A percentile compares a stretch with the other conserved stretches of the same genome.
These are phyloP conservation scores for Ceratobasidium sp. DNA, from an alignment of 1,284 basidiomycete genomes.

Conservation along the genomic window DNA sequence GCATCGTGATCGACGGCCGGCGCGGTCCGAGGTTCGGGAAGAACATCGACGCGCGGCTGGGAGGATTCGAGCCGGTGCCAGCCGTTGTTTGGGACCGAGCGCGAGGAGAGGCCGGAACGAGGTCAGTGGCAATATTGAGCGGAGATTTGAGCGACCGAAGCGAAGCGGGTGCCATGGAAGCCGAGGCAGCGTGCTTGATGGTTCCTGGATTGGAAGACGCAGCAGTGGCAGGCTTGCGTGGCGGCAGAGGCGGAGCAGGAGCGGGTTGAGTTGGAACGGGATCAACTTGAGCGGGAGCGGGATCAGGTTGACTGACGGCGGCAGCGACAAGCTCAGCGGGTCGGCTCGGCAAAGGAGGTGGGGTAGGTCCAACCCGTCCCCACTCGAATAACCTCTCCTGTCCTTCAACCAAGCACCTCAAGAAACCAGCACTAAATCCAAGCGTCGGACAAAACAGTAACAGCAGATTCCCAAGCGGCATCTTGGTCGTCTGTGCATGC, in stretches of 20 bases:
- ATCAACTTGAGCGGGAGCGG: neutral
- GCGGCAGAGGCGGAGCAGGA: constrained; percentile 12
- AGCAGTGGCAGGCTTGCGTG: constrained; percentile 13
- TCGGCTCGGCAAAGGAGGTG: neutral
- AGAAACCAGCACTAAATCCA: constrained; percentile 80
- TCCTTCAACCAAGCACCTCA: constrained; percentile 80
- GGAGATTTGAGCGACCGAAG: constrained; percentile 41
- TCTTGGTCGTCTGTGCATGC: constrained; percentile 78
- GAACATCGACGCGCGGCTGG: constrained; percentile 44
- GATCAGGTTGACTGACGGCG: neutral
- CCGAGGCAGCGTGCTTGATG: constrained; percentile 29
- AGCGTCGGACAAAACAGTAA: constrained; percentile 85
- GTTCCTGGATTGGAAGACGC: neutral
- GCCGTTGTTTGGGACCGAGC: constrained; percentile 13
- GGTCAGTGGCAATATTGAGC: constrained; percentile 24
- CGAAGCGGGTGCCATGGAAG: constrained; percentile 24
- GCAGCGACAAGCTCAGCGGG: too few species aligned
- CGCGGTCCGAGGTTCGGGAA: constrained; percentile 39
- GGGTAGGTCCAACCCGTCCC: constrained; percentile 15
- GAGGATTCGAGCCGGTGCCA: constrained; percentile 17
- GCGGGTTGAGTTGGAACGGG: neutral
- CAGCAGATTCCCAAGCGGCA: constrained; percentile 85
- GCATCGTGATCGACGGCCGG: constrained; percentile 35
- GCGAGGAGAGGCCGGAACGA: constrained; percentile 1
- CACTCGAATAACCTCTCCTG: constrained; percentile 56